phyloP scores from a whole-genome alignment of 805 yeast species.

The Torulaspora gathmanii region DNA sequence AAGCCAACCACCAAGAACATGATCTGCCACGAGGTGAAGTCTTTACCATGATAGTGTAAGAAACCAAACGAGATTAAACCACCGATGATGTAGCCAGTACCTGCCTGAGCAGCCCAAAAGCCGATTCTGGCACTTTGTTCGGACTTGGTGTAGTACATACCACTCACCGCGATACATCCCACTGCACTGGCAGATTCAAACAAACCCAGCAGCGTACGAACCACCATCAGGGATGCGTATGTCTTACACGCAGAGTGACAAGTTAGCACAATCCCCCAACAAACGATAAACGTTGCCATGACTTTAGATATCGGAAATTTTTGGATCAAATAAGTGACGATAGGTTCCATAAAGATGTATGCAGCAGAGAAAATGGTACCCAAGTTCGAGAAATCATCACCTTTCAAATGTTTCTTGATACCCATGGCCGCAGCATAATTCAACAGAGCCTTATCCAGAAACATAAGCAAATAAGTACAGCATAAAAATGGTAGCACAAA shows the following conservation, averaged over 20 bases:
- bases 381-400: constrained; percentile 48
- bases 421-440: constrained; percentile 67
- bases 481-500: constrained; percentile 48
- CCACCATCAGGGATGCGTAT: constrained; percentile 52
- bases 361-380: constrained; percentile 52
- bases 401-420: constrained; percentile 44
- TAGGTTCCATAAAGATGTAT: constrained; percentile 51
- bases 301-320: constrained; percentile 51
- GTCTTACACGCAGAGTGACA: constrained; percentile 50
- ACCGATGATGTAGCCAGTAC: constrained; percentile 45
- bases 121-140: constrained; percentile 53
- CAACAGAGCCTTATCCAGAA: constrained; percentile 53
- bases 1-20: constrained; percentile 54
- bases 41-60: constrained; percentile 44
- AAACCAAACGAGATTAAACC: constrained; percentile 49
- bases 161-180: constrained; percentile 51
- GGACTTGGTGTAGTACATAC: constrained; percentile 56
- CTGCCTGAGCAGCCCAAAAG: constrained; percentile 55
- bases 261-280: constrained; percentile 52
- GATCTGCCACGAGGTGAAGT: constrained; percentile 55
- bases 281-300: constrained; percentile 42
- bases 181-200: constrained; percentile 55
- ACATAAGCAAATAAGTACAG: constrained; percentile 51
- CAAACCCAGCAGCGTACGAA: constrained; percentile 48
- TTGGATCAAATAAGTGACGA: constrained; percentile 47